Evolutionary conservation across 768 basidiomycete species (phyloP).

Genomic region (Suillus clintonianus): DNA sequence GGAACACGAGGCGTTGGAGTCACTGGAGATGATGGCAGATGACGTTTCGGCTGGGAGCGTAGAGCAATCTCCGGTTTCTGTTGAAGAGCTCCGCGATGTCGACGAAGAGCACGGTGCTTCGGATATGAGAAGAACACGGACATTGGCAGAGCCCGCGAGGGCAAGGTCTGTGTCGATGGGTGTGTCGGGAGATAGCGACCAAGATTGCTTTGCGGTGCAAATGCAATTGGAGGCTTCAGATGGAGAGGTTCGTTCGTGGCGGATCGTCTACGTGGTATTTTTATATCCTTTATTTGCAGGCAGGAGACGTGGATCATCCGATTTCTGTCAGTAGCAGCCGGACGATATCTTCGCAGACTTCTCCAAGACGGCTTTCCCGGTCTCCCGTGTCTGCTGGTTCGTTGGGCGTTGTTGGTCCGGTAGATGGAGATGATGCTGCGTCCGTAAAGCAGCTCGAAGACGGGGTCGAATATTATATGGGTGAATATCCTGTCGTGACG

Average conservation of each 20-base stretch:
- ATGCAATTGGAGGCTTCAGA: neutral
- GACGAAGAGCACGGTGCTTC: neutral
- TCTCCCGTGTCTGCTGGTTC: neutral
- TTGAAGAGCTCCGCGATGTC: neutral
- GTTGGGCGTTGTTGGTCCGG: neutral
- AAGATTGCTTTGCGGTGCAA: neutral
- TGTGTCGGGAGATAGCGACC: slow-evolving; percentile 12
- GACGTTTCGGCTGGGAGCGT: neutral
- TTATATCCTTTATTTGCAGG: neutral
- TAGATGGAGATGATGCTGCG: neutral
- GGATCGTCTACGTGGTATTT: neutral
- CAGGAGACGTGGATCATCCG: neutral
- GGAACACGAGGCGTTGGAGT: neutral
- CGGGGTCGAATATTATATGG: neutral
- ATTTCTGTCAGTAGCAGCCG: neutral
- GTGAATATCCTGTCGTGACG: slow-evolving; percentile 18
- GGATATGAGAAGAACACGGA: neutral
- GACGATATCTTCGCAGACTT: neutral
- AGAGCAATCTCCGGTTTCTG: neutral
- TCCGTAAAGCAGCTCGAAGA: neutral
- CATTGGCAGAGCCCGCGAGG: neutral
- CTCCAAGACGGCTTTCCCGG: neutral
- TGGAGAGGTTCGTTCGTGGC: neutral
- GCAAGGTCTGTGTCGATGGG: slow-evolving; percentile 10
- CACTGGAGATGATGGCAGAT: neutral